A percentile compares a stretch with the other conserved stretches of the same genome.
These are phyloP conservation scores for Hyaloscypha bicolor DNA, from an alignment of 495 filamentous ascomycete genomes.

Conservation along the genomic window DNA sequence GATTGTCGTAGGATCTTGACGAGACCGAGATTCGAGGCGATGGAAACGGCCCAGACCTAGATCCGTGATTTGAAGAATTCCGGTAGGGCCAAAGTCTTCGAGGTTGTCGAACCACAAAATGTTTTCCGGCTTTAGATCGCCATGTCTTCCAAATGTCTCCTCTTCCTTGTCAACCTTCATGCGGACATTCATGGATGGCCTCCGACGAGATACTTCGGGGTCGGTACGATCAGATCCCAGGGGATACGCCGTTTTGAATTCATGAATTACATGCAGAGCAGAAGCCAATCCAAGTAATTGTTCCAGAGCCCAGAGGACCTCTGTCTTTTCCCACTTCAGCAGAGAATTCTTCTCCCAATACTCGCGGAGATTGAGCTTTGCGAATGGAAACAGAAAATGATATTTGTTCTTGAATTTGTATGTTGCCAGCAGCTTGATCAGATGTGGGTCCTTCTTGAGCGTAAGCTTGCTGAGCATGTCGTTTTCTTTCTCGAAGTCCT, in stretches of 20 bases:
- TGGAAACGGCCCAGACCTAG: slow-evolving; percentile 18
- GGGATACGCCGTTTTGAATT: too few relatives aligned
- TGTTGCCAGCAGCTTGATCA: slow-evolving; percentile 19
- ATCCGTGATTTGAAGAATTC: slow-evolving; percentile 28
- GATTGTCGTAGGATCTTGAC: not conserved
- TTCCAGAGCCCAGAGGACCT: too few relatives aligned
- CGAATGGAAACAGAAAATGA: slow-evolving; percentile 23
- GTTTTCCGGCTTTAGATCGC: slow-evolving; percentile 34
- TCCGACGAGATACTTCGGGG: not conserved
- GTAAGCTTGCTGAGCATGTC: slow-evolving; percentile 14
- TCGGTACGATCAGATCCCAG: not conserved
- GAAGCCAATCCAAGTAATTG: too few relatives aligned
- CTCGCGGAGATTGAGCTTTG: slow-evolving; percentile 10
- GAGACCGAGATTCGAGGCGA: not conserved
- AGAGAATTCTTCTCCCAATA: not conserved
- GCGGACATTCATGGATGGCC: not conserved
- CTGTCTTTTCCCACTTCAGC: not conserved
- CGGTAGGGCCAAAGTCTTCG: not conserved
- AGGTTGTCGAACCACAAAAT: slow-evolving; percentile 23
- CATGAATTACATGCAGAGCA: too few relatives aligned
- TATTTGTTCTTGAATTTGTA: slow-evolving; percentile 13
- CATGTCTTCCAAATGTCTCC: slow-evolving; percentile 25
- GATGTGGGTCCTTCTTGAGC: not conserved
- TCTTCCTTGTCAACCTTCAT: not conserved
- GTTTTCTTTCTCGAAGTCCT: slow-evolving; percentile 14